Evolutionary conservation across 129 eudicot genomes (phyloP).

Genomic region (Pittosporum tobira): DNA sequence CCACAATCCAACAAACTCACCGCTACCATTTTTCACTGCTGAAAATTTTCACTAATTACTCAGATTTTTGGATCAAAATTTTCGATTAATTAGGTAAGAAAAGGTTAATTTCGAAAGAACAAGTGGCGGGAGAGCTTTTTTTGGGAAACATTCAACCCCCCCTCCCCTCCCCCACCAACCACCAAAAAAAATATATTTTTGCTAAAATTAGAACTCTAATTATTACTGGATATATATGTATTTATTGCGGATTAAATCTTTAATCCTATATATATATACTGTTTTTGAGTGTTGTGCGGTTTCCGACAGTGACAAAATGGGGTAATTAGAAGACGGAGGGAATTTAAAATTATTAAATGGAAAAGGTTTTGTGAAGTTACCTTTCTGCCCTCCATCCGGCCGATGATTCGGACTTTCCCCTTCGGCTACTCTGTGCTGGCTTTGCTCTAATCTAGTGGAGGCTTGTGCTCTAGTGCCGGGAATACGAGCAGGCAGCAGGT

Average conservation of each 20-base stretch:
- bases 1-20: slow-evolving; percentile 18
- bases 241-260: too few relatives aligned
- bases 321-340: not conserved
- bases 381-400: not conserved
- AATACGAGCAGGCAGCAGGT: not conserved
- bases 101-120: not conserved
- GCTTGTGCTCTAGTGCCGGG: not conserved
- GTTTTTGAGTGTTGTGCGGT: not conserved
- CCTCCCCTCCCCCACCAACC: too few relatives aligned
- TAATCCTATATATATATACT: too few relatives aligned
- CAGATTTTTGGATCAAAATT: too few relatives aligned
- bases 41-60: too few relatives aligned
- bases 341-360: too few relatives aligned
- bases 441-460: not conserved
- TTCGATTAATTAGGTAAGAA: too few relatives aligned
- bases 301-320: not conserved
- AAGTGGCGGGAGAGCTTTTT: not conserved
- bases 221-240: too few relatives aligned
- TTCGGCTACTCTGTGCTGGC: too few relatives aligned
- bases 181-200: too few relatives aligned
- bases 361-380: not conserved
- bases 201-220: not conserved
- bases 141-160: not conserved
- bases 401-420: not conserved
- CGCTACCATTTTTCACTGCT: slow-evolving; percentile 12